Evolutionary conservation across 495 filamentous ascomycete species (phyloP).

Genomic region (Xylaria curta): DNA sequence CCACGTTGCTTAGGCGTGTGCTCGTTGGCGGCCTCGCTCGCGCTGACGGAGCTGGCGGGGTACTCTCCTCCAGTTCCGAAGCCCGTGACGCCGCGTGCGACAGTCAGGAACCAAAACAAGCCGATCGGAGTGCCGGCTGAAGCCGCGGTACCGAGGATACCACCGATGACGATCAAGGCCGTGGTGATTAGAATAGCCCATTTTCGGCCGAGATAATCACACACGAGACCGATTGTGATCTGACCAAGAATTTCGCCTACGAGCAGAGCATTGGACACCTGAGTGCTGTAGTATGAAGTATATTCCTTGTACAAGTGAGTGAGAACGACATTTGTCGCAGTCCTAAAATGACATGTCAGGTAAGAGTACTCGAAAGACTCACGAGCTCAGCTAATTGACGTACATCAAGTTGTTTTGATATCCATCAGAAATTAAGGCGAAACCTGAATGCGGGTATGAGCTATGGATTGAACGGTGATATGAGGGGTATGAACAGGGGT

Average conservation of each 20-base stretch:
- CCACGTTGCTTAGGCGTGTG: constrained; percentile 44
- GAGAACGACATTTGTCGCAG: constrained; percentile 60
- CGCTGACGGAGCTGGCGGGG: constrained; percentile 52
- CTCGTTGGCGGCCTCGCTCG: constrained; percentile 57
- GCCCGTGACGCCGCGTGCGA: constrained; percentile 59
- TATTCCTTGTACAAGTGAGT: constrained; percentile 54
- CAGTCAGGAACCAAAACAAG: constrained; percentile 64
- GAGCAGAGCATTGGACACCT: constrained; percentile 58
- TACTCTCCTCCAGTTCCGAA: constrained; percentile 55
- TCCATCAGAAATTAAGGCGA: constrained; percentile 60
- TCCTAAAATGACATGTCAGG: constrained; percentile 29
- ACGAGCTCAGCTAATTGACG: not conserved
- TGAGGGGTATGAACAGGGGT: not conserved
- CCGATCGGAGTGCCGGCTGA: constrained; percentile 52
- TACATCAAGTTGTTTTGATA: constrained; percentile 61
- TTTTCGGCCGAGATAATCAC: constrained; percentile 61
- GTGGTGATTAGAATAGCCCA: constrained; percentile 59
- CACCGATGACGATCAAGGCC: constrained; percentile 58
- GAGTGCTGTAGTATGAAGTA: constrained; percentile 46
- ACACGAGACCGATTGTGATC: constrained; percentile 56
- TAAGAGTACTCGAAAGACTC: not conserved
- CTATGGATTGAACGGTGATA: not conserved
- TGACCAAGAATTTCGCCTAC: constrained; percentile 62
- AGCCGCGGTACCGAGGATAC: constrained; percentile 57
- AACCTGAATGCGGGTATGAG: constrained; percentile 40